These are phyloP conservation scores for Amanita molliuscula DNA, from an alignment of 768 basidiomycete species.

Conservation along the genomic window DNA sequence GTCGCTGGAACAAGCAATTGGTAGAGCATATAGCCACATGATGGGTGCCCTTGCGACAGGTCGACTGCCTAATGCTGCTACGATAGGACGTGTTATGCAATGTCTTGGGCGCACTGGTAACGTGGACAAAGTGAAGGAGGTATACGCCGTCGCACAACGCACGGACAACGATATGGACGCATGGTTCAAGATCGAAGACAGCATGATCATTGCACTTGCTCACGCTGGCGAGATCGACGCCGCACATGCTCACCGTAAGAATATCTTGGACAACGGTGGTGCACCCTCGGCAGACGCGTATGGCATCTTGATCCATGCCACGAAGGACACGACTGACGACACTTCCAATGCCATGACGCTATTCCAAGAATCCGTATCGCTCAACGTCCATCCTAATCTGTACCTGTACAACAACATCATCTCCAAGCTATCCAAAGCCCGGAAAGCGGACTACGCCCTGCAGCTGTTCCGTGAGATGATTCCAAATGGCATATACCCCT, in stretches of 20 bases:
- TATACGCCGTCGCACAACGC: constrained; percentile 62
- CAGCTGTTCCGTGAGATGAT: constrained; percentile 88
- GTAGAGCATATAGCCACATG: constrained; percentile 41
- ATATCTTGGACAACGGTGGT: constrained; percentile 68
- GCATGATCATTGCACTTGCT: constrained; percentile 81
- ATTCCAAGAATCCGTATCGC: constrained; percentile 65
- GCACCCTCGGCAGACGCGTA: constrained; percentile 86
- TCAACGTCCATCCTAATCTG: constrained; percentile 65
- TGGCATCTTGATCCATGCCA: constrained; percentile 76
- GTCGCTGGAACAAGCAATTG: constrained; percentile 16
- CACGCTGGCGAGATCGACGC: constrained; percentile 71
- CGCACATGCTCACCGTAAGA: constrained; percentile 70
- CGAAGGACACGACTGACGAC: constrained; percentile 95
- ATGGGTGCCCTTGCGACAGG: constrained; percentile 30
- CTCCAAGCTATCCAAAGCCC: constrained; percentile 87
- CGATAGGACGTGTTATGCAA: constrained; percentile 56
- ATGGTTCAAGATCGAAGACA: constrained; percentile 80
- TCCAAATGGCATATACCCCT: constrained; percentile 43
- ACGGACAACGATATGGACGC: constrained; percentile 39
- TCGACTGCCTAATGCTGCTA: constrained; percentile 38
- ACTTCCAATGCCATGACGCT: constrained; percentile 78
- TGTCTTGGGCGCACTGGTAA: constrained; percentile 54
- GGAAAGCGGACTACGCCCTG: constrained; percentile 85
- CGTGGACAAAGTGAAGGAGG: constrained; percentile 46
- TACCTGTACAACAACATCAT: constrained; percentile 98